phyloP scores from a whole-genome alignment of 2,329 filamentous ascomycete species.

The Fusarium sp. region DNA sequence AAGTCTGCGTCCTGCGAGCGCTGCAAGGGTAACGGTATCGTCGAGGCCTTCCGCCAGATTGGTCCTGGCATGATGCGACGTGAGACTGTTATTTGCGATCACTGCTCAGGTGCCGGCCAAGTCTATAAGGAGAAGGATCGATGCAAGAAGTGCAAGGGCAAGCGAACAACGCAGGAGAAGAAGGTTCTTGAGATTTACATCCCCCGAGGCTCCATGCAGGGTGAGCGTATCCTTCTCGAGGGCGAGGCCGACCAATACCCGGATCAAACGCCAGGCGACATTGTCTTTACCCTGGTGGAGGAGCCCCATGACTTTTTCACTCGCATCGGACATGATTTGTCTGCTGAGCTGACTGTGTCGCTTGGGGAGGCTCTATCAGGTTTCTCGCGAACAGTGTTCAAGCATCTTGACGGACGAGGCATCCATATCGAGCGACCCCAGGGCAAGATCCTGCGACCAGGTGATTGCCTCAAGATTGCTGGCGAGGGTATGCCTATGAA shows the following conservation, averaged over 20 bases:
- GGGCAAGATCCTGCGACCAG: conserved; percentile 85
- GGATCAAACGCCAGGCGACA: conserved; percentile 90
- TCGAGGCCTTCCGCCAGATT: conserved; percentile 83
- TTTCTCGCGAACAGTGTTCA: conserved; percentile 90
- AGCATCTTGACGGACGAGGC: conserved; percentile 92
- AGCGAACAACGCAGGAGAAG: conserved; percentile 85
- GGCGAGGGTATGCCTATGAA: conserved; percentile 97
- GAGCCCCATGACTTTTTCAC: conserved; percentile 84
- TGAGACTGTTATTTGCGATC: conserved; percentile 82
- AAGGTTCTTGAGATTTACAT: conserved; percentile 98
- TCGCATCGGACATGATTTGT: conserved; percentile 85
- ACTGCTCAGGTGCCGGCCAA: conserved; percentile 86
- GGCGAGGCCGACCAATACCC: conserved; percentile 95
- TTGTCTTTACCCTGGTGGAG: conserved; percentile 89
- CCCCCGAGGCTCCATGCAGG: conserved; percentile 85
- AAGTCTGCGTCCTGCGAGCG: conserved; percentile 85
- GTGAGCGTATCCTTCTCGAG: conserved; percentile 89
- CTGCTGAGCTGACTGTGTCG: conserved; percentile 83
- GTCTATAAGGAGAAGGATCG: conserved; percentile 96
- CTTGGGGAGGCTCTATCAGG: conserved; percentile 87
- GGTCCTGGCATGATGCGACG: conserved; percentile 89
- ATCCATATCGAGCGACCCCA: conserved; percentile 84
- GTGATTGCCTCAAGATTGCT: conserved; percentile 84
- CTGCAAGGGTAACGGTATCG: conserved; percentile 84
- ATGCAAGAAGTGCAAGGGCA: conserved; percentile 99